phyloP scores from a whole-genome alignment of 2,329 filamentous ascomycete genomes.

The Dactylellina leptospora region DNA sequence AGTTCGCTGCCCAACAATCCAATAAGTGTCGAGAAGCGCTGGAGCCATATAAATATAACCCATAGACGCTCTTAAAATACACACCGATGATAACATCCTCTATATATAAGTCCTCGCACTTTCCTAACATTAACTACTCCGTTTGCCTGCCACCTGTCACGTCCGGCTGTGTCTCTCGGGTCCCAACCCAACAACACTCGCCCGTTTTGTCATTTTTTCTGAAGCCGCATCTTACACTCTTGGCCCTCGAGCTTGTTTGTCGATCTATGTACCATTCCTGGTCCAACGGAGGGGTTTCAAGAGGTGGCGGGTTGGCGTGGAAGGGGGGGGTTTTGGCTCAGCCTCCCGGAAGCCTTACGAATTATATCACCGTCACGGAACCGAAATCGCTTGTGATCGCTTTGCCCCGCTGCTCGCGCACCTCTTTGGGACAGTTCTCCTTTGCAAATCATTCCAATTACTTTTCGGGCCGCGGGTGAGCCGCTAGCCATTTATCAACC shows the following conservation, averaged over 20 bases:
- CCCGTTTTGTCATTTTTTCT: slow-evolving; percentile 22
- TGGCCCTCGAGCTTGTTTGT: slow-evolving; percentile 25
- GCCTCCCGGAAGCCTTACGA: slow-evolving; percentile 8
- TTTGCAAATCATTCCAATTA: background rate
- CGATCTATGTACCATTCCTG: slow-evolving; percentile 9
- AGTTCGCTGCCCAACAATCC: too few species aligned
- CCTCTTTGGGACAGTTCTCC: background rate
- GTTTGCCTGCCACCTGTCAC: background rate
- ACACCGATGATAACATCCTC: background rate
- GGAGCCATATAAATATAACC: background rate
- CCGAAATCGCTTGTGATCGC: slow-evolving; percentile 42
- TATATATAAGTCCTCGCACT: background rate
- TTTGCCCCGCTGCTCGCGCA: background rate
- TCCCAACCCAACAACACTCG: background rate
- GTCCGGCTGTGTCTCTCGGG: background rate
- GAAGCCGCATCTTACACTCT: slow-evolving; percentile 3
- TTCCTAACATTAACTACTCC: background rate
- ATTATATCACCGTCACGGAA: slow-evolving; percentile 25
- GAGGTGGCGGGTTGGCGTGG: background rate
- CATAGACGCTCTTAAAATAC: background rate
- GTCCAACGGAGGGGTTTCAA: too few species aligned
- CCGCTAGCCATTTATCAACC: background rate
- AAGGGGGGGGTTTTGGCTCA: slow-evolving; percentile 10
- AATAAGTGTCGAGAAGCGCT: background rate
- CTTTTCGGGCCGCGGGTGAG: background rate